These are phyloP conservation scores for Myxozyma monticola DNA, from an alignment of 805 yeast species.

Conservation along the genomic window DNA sequence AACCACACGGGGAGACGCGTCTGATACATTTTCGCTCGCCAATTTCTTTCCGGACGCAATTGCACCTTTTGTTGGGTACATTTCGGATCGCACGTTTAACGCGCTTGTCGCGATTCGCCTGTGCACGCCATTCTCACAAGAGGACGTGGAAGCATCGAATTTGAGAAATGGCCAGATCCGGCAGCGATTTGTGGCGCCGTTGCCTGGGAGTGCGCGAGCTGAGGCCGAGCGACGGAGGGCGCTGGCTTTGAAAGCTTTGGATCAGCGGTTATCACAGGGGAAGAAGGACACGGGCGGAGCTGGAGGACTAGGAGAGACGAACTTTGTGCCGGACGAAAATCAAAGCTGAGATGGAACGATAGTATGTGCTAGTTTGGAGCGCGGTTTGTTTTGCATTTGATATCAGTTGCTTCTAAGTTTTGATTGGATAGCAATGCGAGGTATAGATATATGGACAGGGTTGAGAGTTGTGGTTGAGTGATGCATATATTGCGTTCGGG, in stretches of 20 bases:
- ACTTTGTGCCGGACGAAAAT: constrained; percentile 25
- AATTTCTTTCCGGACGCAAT: constrained; percentile 75
- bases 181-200: constrained; percentile 28
- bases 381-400: too few species aligned
- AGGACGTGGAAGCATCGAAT: constrained; percentile 28
- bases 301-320: constrained; percentile 26
- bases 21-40: constrained; percentile 80
- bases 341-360: constrained; percentile 45
- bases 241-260: constrained; percentile 40
- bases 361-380: too few species aligned
- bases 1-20: constrained; percentile 74
- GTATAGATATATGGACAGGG: too few species aligned
- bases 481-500: too few species aligned
- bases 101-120: constrained; percentile 20
- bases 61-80: constrained; percentile 39
- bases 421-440: too few species aligned
- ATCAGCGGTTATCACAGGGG: constrained; percentile 31
- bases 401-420: too few species aligned
- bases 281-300: constrained; percentile 19
- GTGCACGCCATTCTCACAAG: constrained; percentile 27
- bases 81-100: constrained; percentile 6
- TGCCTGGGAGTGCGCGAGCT: constrained; percentile 35
- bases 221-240: constrained; percentile 41
- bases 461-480: too few species aligned
- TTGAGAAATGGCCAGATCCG: constrained; percentile 24